These are phyloP conservation scores for Salvia rosmarinus DNA, from an alignment of 257 asterid species.

Conservation along the genomic window DNA sequence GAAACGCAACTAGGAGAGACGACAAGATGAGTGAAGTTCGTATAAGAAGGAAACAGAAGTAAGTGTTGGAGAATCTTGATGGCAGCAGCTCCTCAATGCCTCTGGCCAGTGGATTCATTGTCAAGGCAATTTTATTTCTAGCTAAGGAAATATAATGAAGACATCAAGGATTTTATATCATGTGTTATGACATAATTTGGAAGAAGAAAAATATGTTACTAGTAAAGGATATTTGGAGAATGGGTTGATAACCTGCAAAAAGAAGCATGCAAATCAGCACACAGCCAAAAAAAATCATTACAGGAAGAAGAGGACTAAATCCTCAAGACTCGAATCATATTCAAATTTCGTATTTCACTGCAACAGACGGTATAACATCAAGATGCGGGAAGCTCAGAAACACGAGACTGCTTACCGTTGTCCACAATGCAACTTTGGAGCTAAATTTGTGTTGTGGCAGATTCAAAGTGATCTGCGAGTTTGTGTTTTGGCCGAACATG, in stretches of 20 bases:
- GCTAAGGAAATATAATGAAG: slow-evolving; percentile 50
- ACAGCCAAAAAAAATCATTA: background rate
- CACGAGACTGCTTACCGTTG: slow-evolving; percentile 57
- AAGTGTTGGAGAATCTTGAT: slow-evolving; percentile 40
- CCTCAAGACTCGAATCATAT: background rate
- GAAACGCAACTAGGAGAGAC: slow-evolving; percentile 69
- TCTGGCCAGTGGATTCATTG: slow-evolving; percentile 85
- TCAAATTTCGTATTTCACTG: background rate
- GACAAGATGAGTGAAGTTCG: slow-evolving; percentile 67
- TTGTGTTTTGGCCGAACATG: slow-evolving; percentile 75
- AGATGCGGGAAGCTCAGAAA: too few species aligned
- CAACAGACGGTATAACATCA: too few species aligned
- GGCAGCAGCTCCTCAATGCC: slow-evolving; percentile 88
- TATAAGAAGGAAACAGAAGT: slow-evolving; percentile 61
- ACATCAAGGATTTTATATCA: background rate
- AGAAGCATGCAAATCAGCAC: background rate
- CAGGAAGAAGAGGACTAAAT: too few species aligned
- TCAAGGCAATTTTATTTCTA: slow-evolving; percentile 58
- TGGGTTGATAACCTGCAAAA: slow-evolving; percentile 77
- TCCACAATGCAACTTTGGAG: slow-evolving; percentile 81
- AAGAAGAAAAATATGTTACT: slow-evolving; percentile 11
- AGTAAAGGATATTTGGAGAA: slow-evolving; percentile 81
- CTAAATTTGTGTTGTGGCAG: slow-evolving; percentile 54
- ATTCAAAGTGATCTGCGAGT: slow-evolving; percentile 84
- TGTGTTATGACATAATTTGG: background rate